These are phyloP conservation scores for Oxyria digyna DNA, from an alignment of 148 eudicot species.

Conservation along the genomic window DNA sequence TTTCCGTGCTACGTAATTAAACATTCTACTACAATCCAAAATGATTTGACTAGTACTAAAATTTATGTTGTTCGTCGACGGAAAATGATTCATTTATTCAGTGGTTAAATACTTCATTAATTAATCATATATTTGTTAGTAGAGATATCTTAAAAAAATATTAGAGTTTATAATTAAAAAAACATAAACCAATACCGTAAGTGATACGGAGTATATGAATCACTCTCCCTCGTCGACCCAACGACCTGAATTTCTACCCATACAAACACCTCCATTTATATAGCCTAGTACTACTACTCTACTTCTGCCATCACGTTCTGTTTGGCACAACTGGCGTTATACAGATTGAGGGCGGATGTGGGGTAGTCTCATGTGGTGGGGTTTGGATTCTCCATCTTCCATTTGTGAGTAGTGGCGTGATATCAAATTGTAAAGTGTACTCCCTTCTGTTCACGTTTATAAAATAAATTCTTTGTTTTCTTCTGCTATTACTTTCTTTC, in stretches of 20 bases:
- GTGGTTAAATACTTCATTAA: too few species aligned
- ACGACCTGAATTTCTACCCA: not conserved
- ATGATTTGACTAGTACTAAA: not conserved
- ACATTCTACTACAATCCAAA: not conserved
- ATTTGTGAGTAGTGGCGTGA: conserved; percentile 6
- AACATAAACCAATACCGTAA: too few species aligned
- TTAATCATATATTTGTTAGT: too few species aligned
- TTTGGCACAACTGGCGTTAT: not conserved
- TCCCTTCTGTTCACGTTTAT: conserved; percentile 1
- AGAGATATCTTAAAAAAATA: too few species aligned
- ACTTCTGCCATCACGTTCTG: not conserved
- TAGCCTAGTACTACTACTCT: not conserved
- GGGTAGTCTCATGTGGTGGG: conserved; percentile 5
- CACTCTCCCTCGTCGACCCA: not conserved
- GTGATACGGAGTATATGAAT: too few species aligned
- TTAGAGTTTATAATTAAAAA: too few species aligned
- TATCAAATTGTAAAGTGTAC: not conserved
- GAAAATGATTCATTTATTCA: too few species aligned
- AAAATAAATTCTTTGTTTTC: conserved; percentile 1
- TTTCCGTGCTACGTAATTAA: too few species aligned
- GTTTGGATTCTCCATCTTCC: conserved; percentile 8
- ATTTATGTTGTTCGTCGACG: too few species aligned
- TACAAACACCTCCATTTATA: not conserved
- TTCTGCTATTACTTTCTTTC: conserved; percentile 5
- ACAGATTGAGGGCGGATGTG: not conserved